phyloP scores from a whole-genome alignment of 2,329 filamentous ascomycete genomes.

The Tolypocladium nubicola region DNA sequence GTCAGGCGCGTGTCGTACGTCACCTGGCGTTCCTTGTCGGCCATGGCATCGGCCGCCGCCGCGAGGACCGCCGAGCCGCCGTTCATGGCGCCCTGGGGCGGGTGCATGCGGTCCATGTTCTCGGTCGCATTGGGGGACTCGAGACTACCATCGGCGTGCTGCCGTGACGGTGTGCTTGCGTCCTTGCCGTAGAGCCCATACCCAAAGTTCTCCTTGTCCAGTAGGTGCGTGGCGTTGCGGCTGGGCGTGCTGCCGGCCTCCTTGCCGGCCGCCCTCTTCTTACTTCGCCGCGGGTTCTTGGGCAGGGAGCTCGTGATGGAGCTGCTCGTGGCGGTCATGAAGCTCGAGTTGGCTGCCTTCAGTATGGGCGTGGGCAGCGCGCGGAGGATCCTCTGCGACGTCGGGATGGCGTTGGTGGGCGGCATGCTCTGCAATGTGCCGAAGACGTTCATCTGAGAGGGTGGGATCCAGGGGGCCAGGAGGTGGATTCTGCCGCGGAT shows the following conservation, averaged over 20 bases:
- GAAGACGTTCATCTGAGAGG: slow-evolving; percentile 79
- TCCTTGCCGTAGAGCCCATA: slow-evolving; percentile 16
- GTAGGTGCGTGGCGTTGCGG: slow-evolving; percentile 23
- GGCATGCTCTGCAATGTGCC: slow-evolving; percentile 62
- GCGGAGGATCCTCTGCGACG: slow-evolving; percentile 81
- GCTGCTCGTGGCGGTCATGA: slow-evolving; percentile 85
- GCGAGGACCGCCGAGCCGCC: slow-evolving; percentile 28
- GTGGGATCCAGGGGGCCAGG: slow-evolving; percentile 92
- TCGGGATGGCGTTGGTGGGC: slow-evolving; percentile 77
- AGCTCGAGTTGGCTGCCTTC: slow-evolving; percentile 89
- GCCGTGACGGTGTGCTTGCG: slow-evolving; percentile 5
- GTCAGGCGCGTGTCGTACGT: slow-evolving; percentile 80
- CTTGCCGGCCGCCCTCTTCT: slow-evolving; percentile 42
- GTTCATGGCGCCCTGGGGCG: slow-evolving; percentile 13
- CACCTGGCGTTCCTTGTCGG: slow-evolving; percentile 60
- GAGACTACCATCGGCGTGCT: slow-evolving; percentile 9
- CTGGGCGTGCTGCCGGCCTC: slow-evolving; percentile 19
- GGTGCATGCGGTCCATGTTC: slow-evolving; percentile 37
- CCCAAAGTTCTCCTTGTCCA: slow-evolving; percentile 41
- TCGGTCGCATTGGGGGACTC: slow-evolving; percentile 26
- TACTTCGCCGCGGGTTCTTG: slow-evolving; percentile 49
- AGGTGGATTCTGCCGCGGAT: slow-evolving; percentile 91
- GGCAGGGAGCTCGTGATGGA: slow-evolving; percentile 72
- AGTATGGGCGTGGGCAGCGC: slow-evolving; percentile 83
- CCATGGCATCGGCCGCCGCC: slow-evolving; percentile 49